Percentiles rank a stretch among this genome's conserved stretches.
These are phyloP conservation scores for Amauroascus verrucosus DNA, from an alignment of 2,329 filamentous ascomycete species.

Conservation along the genomic window DNA sequence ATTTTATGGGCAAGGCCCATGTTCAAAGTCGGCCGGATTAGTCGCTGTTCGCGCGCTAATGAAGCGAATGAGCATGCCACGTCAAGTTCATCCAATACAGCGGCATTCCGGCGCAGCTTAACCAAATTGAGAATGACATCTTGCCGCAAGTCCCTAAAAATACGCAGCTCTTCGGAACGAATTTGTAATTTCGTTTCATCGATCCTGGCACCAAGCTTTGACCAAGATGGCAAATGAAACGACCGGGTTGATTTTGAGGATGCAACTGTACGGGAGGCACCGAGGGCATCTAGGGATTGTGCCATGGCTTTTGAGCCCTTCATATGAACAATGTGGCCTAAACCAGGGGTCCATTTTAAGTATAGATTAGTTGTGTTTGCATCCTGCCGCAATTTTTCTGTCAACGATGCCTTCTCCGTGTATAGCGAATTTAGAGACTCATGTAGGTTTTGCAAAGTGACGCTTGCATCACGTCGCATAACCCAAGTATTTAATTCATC, in stretches of 20 bases:
- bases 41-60: slow-evolving; percentile 62
- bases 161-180: slow-evolving; percentile 68
- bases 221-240: slow-evolving; percentile 79
- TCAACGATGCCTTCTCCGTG: slow-evolving; percentile 51
- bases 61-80: slow-evolving; percentile 76
- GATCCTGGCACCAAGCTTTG: slow-evolving; percentile 63
- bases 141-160: slow-evolving; percentile 65
- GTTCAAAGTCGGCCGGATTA: slow-evolving; percentile 64
- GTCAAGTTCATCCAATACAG: slow-evolving; percentile 88
- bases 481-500: slow-evolving; percentile 49
- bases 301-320: slow-evolving; percentile 61
- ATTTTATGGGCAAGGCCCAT: slow-evolving; percentile 59
- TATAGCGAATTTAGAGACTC: slow-evolving; percentile 51
- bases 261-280: slow-evolving; percentile 51
- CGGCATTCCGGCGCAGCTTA: slow-evolving; percentile 75
- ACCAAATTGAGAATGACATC: slow-evolving; percentile 72
- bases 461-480: slow-evolving; percentile 57
- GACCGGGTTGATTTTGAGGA: slow-evolving; percentile 76
- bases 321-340: slow-evolving; percentile 85
- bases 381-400: slow-evolving; percentile 50
- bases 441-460: slow-evolving; percentile 57
- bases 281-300: slow-evolving; percentile 32
- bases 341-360: slow-evolving; percentile 73
- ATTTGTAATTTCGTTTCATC: slow-evolving; percentile 71
- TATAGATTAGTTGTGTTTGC: slow-evolving; percentile 57